Conservation (phyloP, 1,284 basidiomycete species). For the Megacollybia platyphylla region DNA sequence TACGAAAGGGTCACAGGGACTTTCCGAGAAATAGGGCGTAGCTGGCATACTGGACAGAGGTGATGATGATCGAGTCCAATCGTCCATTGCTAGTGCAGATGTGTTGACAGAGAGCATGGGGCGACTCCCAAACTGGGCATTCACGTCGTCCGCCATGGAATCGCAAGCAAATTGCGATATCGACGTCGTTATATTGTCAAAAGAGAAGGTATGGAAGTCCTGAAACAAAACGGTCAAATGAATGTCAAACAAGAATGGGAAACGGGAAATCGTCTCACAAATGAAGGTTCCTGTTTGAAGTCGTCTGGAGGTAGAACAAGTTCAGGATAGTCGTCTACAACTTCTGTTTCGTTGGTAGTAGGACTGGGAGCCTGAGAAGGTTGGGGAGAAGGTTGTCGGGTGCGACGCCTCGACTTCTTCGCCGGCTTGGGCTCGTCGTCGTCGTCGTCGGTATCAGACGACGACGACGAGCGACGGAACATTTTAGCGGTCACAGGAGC, state of each 20-base stretch:
- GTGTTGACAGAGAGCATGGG: not conserved
- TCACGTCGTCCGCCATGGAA: not conserved
- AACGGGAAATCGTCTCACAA: not conserved
- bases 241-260: not conserved
- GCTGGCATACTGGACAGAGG: not conserved
- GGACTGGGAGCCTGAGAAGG: slow-evolving; percentile 8
- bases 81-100: not conserved
- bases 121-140: not conserved
- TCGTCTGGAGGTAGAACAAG: not conserved
- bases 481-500: slow-evolving; percentile 52
- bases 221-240: not conserved
- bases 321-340: not conserved
- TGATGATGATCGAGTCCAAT: not conserved
- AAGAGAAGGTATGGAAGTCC: slow-evolving; percentile 1
- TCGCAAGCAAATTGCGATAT: not conserved
- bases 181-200: not conserved
- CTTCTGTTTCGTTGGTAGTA: slow-evolving; percentile 12
- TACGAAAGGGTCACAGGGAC: not conserved
- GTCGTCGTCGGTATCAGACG: slow-evolving; percentile 15
- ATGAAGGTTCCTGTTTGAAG: not conserved
- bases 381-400: slow-evolving; percentile 1
- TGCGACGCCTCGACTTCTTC: not conserved
- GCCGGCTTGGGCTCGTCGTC: slow-evolving; percentile 11
- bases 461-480: slow-evolving; percentile 36
- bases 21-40: not conserved